Evolutionary conservation across 495 filamentous ascomycete genomes (phyloP).

Genomic region (Daldinia loculata): DNA sequence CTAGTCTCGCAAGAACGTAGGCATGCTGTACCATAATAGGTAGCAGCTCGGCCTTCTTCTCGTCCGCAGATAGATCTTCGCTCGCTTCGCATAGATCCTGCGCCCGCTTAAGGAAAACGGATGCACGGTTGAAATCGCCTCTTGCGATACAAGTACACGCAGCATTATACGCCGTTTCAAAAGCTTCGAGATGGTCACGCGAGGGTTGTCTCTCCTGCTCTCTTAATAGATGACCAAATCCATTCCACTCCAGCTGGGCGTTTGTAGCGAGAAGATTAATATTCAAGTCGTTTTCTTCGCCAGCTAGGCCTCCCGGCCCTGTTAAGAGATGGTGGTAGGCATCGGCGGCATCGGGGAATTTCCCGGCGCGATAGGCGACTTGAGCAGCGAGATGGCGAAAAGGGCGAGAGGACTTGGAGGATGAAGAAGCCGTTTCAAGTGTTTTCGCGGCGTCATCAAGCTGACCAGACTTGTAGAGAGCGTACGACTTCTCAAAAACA

Average conservation of each 20-base stretch:
- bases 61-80: slow-evolving; percentile 83
- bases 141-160: slow-evolving; percentile 86
- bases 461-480: slow-evolving; percentile 85
- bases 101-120: slow-evolving; percentile 82
- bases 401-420: slow-evolving; percentile 59
- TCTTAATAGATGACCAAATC: slow-evolving; percentile 53
- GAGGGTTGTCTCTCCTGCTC: slow-evolving; percentile 61
- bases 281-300: slow-evolving; percentile 84
- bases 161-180: slow-evolving; percentile 93
- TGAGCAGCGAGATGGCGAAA: slow-evolving; percentile 88
- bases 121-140: slow-evolving; percentile 76
- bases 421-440: slow-evolving; percentile 51
- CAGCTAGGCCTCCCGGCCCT: slow-evolving; percentile 56
- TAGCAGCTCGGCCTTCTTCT: slow-evolving; percentile 81
- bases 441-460: slow-evolving; percentile 75
- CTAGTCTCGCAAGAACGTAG: slow-evolving; percentile 77
- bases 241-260: slow-evolving; percentile 89
- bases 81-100: slow-evolving; percentile 85
- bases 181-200: slow-evolving; percentile 84
- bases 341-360: slow-evolving; percentile 74
- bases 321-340: slow-evolving; percentile 72
- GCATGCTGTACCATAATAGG: slow-evolving; percentile 89
- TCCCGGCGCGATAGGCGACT: slow-evolving; percentile 84
- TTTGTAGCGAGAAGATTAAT: slow-evolving; percentile 85
- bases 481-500: slow-evolving; percentile 85